Evolutionary conservation across 2,329 filamentous ascomycete species (phyloP).

Genomic region (Beauveria caledonica): DNA sequence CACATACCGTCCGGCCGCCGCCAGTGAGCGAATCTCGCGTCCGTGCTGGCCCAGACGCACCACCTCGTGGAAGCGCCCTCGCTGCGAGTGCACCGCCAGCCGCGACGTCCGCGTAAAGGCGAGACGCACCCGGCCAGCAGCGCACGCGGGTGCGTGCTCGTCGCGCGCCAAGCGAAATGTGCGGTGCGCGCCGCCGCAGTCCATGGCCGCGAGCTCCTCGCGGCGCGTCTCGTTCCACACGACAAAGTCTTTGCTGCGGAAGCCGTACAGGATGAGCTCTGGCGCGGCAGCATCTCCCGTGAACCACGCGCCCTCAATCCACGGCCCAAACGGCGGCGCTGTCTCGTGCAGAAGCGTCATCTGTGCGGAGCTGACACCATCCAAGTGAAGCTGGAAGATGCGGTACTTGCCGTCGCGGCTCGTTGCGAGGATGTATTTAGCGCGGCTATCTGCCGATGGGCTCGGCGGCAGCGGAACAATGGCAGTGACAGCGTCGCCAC

Average conservation of each 20-base stretch:
- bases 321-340: slow-evolving; percentile 61
- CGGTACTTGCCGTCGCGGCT: slow-evolving; percentile 71
- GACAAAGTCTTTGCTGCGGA: slow-evolving; percentile 70
- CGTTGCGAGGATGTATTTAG: slow-evolving; percentile 54
- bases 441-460: slow-evolving; percentile 5
- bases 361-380: slow-evolving; percentile 13
- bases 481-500: slow-evolving; percentile 58
- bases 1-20: slow-evolving; percentile 30
- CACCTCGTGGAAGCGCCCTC: slow-evolving; percentile 29
- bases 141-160: slow-evolving; percentile 19
- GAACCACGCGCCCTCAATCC: slow-evolving; percentile 67
- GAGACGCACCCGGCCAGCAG: slow-evolving; percentile 39
- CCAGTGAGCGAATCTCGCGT: slow-evolving; percentile 62
- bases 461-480: slow-evolving; percentile 41
- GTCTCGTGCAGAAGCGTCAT: slow-evolving; percentile 57
- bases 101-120: slow-evolving; percentile 66
- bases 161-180: slow-evolving; percentile 50
- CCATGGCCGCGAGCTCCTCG: slow-evolving; percentile 60
- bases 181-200: slow-evolving; percentile 80
- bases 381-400: slow-evolving; percentile 42
- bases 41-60: slow-evolving; percentile 72
- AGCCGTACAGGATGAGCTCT: slow-evolving; percentile 69
- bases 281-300: slow-evolving; percentile 21
- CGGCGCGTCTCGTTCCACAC: slow-evolving; percentile 70
- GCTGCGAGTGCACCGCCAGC: slow-evolving; percentile 40